Conservation (phyloP, 1,284 basidiomycete species). For the Cerioporus squamosus region DNA sequence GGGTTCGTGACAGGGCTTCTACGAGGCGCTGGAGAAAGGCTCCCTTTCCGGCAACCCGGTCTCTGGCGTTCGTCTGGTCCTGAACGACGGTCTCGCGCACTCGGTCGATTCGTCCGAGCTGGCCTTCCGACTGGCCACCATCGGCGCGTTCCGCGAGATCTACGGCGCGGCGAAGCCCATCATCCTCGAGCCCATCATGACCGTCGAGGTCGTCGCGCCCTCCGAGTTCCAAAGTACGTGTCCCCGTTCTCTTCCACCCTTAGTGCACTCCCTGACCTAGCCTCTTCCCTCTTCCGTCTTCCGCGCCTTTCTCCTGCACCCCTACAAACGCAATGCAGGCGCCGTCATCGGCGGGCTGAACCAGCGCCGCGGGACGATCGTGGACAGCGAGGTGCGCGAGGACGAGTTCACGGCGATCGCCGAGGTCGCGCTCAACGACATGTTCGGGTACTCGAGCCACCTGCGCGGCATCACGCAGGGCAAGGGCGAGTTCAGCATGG, state of each 20-base stretch:
- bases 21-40: conserved; percentile 93
- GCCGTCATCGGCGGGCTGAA: conserved; percentile 95
- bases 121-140: conserved; percentile 90
- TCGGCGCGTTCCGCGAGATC: conserved; percentile 93
- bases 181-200: conserved; percentile 98
- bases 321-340: conserved; percentile 44
- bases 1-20: conserved; percentile 77
- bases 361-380: conserved; percentile 91
- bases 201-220: conserved; percentile 96
- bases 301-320: no score
- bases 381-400: conserved; percentile 96
- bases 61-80: conserved; percentile 85
- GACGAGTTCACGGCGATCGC: conserved; percentile 95
- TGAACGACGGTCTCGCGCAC: conserved; percentile 94
- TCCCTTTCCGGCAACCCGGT: conserved; percentile 89
- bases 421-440: conserved; percentile 96
- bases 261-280: no score
- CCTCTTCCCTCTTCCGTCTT: background rate
- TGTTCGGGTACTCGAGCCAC: conserved; percentile 97
- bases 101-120: conserved; percentile 97
- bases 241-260: conserved; percentile 14
- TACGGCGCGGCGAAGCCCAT: conserved; percentile 81
- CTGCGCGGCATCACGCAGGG: conserved; percentile 95
- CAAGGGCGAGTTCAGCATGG: conserved; percentile 97
- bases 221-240: conserved; percentile 94